Base-by-base conservation (phyloP, 2,329 filamentous ascomycete species). In the Xylaria multiplex region DNA sequence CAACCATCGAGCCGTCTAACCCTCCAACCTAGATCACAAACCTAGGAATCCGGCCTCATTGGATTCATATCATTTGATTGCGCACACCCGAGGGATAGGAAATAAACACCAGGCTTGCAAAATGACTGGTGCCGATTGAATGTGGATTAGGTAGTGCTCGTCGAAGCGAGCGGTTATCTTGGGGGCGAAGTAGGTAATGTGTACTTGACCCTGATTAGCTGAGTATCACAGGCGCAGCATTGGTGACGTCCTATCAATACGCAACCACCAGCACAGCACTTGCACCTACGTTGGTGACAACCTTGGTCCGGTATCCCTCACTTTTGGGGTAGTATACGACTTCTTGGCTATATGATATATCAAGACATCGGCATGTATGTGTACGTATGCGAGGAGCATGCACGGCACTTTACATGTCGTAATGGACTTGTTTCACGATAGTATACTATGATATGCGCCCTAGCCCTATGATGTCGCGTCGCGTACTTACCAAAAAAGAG, bases 301-400 rank as follows among this genome's bases (percentile, higher is more conserved):
- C 37, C 37, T 14, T 14, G 6, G 14, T 13, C 14, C 9, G 14
- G 37, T 40, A 40, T 13, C 35, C 2, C 11, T n/a, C 52, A 13
- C 35, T 22, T 30, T 43, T 16, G 22, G 22, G 11, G 37, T 42
- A 22, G 53, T n/a, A 53, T 37, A n/a, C 8, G 9, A n/a, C 16
- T n/a, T 53, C 49, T 69, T 65, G n/a, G 70, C 72, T 30, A 71
- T 71, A 8, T 52, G 8, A n/a, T 32, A 37, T 9, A 30, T 55
- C 35, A 30, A 30, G 8, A 30, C 9, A 11, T 30, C 24, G 52
- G 22, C 27, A 19, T 43, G 52, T 37, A 55, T 55, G 52, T 43
- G 13, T 55, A 27, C 35, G 52, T 27, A 27, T 54, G 52, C 52
- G 19, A 27, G 35, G 16, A 5, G 11, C 52, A 42, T 8, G 35